Conservation (phyloP, 2,329 filamentous ascomycete genomes). For the Calonectria honghensis region DNA sequence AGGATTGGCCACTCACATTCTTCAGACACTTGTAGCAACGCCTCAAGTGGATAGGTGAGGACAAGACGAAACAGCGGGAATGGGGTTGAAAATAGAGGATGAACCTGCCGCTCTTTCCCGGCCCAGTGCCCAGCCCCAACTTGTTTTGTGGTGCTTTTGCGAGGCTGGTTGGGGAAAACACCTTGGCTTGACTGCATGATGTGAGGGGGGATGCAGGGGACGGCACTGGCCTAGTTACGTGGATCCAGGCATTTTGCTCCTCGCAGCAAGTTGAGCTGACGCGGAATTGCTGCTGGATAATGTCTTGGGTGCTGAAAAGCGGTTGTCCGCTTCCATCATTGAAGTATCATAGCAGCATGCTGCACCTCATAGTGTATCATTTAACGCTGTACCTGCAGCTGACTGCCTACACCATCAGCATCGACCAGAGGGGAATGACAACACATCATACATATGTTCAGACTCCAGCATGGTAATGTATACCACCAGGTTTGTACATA, state of each 20-base stretch:
- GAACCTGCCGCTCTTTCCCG: background rate
- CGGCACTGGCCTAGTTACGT: slow-evolving; percentile 24
- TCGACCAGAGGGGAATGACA: slow-evolving; percentile 10
- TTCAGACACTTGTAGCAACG: slow-evolving; percentile 12
- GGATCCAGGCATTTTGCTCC: slow-evolving; percentile 27
- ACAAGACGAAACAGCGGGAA: slow-evolving; percentile 36
- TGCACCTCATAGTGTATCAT: slow-evolving; percentile 27
- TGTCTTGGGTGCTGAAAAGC: background rate
- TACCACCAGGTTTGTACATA: background rate
- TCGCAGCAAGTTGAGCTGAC: slow-evolving; percentile 14
- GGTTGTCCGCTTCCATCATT: background rate
- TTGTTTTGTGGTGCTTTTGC: slow-evolving; percentile 1
- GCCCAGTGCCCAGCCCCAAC: background rate
- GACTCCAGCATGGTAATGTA: background rate
- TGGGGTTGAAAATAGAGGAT: slow-evolving; percentile 2
- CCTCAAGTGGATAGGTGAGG: slow-evolving; percentile 22
- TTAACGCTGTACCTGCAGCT: slow-evolving; percentile 22
- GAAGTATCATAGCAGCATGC: background rate
- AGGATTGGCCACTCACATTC: slow-evolving; percentile 18
- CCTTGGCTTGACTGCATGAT: slow-evolving; percentile 2
- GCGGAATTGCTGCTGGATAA: background rate
- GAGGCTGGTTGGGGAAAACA: slow-evolving; percentile 13
- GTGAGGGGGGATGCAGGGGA: slow-evolving; percentile 27
- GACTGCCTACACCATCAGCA: slow-evolving; percentile 20
- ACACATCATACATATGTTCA: slow-evolving; percentile 28